Evolutionary conservation across 352 stramenopile genomes (phyloP), one percentile per base, ranked within the genome.

Genomic region (Phytophthora kernoviae): DNA sequence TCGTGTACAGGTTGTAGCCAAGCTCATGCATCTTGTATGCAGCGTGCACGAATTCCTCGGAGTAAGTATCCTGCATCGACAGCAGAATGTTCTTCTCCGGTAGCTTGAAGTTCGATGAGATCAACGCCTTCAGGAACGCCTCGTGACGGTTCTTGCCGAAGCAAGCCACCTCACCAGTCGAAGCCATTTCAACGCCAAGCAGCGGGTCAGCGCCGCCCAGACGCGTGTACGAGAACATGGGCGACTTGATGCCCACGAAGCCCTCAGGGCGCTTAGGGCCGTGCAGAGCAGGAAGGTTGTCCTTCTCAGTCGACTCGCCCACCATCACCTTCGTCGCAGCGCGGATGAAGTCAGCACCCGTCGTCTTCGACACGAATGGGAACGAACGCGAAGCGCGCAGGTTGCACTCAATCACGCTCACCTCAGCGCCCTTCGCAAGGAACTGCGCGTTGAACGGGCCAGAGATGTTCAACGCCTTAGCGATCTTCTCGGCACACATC

Each of bases 341-440:
- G 53, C 95, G 97, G 78, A 99, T 99, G 67, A 99, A 99, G 73
- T 99, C 98, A 50, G 94, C 75, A 63, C 98, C 92, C 55, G 99
- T 95, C 15, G 97, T 99, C 84, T 99, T 99, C 63, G 92, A 98
- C 52, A 99, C 97, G 84, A 99, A 99, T 33, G 98, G 98, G 84
- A 99, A 99, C 34, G 97, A 99, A 62, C 98, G 94, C 71, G 92
- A 99, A 3, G 98, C 97, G 46, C 98, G 91, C 44, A 99, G 81
- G 78, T 99, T 99, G 81, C 96, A 99, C 73, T 99, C 98, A 75
- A 99, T 99, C 21, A 99, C 95, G 79, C 98, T 98, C 40, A 99
- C 97, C 63, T 99, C 89, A 73, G 98, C 99, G 18, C 97, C 96
- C 70, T 97, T 98, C 21, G 96, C 97, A 81, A 99, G 97, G 62